Conservation (phyloP, 176 grass and related monocot species). For the Ensete glaucum region DNA sequence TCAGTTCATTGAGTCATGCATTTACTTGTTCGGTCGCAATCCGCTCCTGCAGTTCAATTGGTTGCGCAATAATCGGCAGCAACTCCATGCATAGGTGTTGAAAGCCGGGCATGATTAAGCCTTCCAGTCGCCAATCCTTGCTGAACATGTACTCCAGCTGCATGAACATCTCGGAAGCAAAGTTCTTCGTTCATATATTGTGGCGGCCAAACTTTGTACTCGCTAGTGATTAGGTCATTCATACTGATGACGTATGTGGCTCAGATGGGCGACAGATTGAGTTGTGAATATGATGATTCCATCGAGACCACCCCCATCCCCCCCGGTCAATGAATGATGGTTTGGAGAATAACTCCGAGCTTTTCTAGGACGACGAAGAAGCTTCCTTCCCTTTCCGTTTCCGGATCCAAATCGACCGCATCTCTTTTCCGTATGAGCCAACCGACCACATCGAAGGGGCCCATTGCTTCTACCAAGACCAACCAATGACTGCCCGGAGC, state of each 20-base stretch:
- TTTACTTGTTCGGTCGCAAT: conserved; percentile 39
- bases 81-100: conserved; percentile 34
- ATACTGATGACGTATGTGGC: too few relatives aligned
- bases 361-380: too few relatives aligned
- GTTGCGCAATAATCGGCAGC: conserved; percentile 27
- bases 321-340: too few relatives aligned
- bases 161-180: conserved; percentile 25
- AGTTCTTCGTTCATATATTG: conserved; percentile 14
- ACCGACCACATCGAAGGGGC: neutral
- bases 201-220: too few relatives aligned
- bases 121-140: conserved; percentile 41
- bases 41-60: conserved; percentile 24
- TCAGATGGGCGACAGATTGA: too few relatives aligned
- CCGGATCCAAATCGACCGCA: too few relatives aligned
- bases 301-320: too few relatives aligned
- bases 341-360: too few relatives aligned
- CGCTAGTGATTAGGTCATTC: too few relatives aligned
- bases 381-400: too few relatives aligned
- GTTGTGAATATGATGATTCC: too few relatives aligned
- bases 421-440: too few relatives aligned
- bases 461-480: neutral
- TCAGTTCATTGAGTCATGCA: conserved; percentile 44
- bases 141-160: conserved; percentile 43
- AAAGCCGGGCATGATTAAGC: conserved; percentile 34
- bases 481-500: neutral